Evolutionary conservation across 2,329 filamentous ascomycete genomes (phyloP).

Genomic region (Aspergillus ochraceus): DNA sequence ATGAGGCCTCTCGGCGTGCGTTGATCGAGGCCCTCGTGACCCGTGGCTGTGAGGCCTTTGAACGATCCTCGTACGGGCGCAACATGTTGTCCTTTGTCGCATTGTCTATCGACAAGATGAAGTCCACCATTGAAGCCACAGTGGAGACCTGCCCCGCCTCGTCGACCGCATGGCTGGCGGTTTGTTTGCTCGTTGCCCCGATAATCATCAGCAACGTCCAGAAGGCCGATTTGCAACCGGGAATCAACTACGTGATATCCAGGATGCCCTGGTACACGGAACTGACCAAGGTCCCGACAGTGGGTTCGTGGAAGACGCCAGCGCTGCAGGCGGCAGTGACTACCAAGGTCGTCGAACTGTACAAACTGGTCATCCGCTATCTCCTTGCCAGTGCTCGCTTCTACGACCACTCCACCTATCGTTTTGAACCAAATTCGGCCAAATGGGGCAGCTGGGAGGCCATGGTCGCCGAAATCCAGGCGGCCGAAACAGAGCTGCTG

Average conservation of each 20-base stretch:
- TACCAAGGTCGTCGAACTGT: not conserved
- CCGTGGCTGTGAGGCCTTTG: not conserved
- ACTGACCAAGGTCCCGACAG: not conserved
- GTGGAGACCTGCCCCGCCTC: slow-evolving; percentile 1
- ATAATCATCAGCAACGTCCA: slow-evolving; percentile 1
- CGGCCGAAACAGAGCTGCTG: not conserved
- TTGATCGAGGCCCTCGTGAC: not conserved
- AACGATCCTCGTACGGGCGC: slow-evolving; percentile 2
- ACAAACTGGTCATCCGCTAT: slow-evolving; percentile 1
- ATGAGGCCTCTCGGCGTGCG: not conserved
- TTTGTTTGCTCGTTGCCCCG: not conserved
- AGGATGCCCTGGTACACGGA: slow-evolving; percentile 1
- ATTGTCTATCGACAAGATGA: slow-evolving; percentile 2
- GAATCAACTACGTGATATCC: slow-evolving; percentile 1
- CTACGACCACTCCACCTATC: slow-evolving; percentile 1
- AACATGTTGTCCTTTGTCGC: slow-evolving; percentile 1
- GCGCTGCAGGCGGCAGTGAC: not conserved
- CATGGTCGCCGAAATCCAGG: not conserved
- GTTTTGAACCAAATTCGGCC: not conserved
- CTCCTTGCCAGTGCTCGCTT: not conserved
- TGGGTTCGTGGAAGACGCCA: not conserved
- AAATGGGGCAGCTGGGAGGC: not conserved
- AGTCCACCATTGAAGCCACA: not conserved
- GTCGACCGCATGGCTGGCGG: slow-evolving; percentile 1
- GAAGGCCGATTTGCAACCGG: not conserved